Evolutionary conservation across 2,329 filamentous ascomycete genomes (phyloP), one percentile per base, ranked within the genome.

Genomic region (Zelopaecilomyces penicillatus): DNA sequence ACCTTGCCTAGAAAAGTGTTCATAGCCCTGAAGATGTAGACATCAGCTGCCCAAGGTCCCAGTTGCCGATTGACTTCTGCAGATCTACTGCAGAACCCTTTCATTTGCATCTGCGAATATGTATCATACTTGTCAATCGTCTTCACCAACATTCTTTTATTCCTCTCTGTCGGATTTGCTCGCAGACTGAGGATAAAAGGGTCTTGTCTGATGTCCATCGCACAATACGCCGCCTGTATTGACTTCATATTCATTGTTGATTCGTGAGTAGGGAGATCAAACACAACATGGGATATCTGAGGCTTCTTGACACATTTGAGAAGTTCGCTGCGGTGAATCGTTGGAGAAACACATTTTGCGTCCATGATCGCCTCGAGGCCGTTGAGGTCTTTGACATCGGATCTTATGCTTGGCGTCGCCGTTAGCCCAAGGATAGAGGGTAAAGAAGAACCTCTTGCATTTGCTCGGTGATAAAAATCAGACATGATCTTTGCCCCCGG

Each of bases 381-480:
- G 61, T 75, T 65, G 10, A 91, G 68, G 32, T 74, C 74, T 2
- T 67, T 63, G 1, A 72, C 59, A 11, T 73, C 74, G 1, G 75
- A 78, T 44, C 71, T 77, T 51, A 83, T 79, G 4, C 87, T 75
- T 0, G 88, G 88, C 49, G 85, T 94, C 1, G 89, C 89, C 5
- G 84, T 90, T 27, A 95, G 69, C 0, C 88, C 89, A 5, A 95
- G 68, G 29, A 95, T 82, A 19, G 72, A 69, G 0, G 89, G 89
- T 1, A 78, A 61, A 0, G 55, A 40, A 0, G 60, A 48, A 0
- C 68, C 70, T 2, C 45, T 50, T 0, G 43, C 50, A 41, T 70
- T 71, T 12, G 59, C 62, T 29, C 68, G 65, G 49, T 80, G 76
- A 55, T 94, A 95, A 52, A 85, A 83, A 30, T 80, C 67, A 29